Conservation (phyloP, 2,329 filamentous ascomycete genomes). For the Aureobasidium zeae region DNA sequence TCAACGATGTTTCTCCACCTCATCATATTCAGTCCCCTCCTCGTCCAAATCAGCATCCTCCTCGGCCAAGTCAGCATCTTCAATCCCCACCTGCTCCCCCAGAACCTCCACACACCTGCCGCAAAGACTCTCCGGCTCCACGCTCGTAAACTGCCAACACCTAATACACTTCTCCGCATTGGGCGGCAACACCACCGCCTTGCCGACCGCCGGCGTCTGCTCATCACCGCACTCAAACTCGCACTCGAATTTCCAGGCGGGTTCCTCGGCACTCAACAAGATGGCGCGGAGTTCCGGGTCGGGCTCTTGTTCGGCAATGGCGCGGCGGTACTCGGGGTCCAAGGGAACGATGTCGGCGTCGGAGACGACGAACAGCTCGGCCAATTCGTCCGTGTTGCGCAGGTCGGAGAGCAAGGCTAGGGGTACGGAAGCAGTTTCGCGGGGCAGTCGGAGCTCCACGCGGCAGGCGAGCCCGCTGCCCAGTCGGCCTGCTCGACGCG, state of each 20-base stretch:
- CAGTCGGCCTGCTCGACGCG: constrained; percentile 60
- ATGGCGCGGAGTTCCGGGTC: constrained; percentile 17
- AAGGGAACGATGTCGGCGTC: constrained; percentile 24
- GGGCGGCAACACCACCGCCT: constrained; percentile 34
- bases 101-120: constrained; percentile 55
- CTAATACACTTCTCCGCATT: constrained; percentile 63
- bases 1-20: constrained; percentile 4
- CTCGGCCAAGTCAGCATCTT: constrained; percentile 11
- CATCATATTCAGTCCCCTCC: not conserved
- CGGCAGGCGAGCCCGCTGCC: constrained; percentile 74
- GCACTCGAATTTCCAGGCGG: constrained; percentile 35
- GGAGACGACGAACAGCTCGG: constrained; percentile 37
- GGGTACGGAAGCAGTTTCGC: constrained; percentile 10
- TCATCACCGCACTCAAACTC: constrained; percentile 31
- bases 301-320: constrained; percentile 15
- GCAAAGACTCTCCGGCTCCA: constrained; percentile 57
- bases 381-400: constrained; percentile 26
- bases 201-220: constrained; percentile 20
- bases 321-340: constrained; percentile 12
- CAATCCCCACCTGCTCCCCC: not conserved
- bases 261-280: constrained; percentile 18
- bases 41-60: constrained; percentile 6
- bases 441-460: constrained; percentile 44
- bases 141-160: constrained; percentile 81
- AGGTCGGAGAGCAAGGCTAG: constrained; percentile 18